Evolutionary conservation across 1,284 basidiomycete genomes (phyloP).

Genomic region (Marasmius sp.): DNA sequence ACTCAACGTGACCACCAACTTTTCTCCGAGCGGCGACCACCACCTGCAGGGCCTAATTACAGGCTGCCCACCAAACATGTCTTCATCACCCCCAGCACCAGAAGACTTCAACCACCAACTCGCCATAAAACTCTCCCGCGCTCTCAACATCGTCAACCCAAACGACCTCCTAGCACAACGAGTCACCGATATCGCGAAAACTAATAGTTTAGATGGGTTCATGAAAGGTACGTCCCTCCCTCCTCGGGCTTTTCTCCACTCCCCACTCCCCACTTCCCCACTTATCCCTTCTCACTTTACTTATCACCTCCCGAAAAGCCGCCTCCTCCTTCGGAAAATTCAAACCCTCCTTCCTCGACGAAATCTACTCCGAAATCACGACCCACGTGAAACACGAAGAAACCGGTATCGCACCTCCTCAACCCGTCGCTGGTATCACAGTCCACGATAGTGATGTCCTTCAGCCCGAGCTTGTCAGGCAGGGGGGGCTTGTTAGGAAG

Average conservation of each 20-base stretch:
- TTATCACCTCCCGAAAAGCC: too few relatives aligned
- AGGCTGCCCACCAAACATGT: not conserved
- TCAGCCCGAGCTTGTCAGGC: constrained; percentile 73
- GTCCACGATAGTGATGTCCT: constrained; percentile 82
- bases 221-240: constrained; percentile 48
- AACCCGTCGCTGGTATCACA: constrained; percentile 70
- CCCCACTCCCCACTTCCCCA: not conserved
- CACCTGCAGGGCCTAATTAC: not conserved
- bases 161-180: constrained; percentile 80
- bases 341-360: constrained; percentile 53
- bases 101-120: constrained; percentile 69
- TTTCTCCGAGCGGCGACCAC: too few relatives aligned
- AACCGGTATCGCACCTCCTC: constrained; percentile 49
- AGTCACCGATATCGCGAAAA: constrained; percentile 79
- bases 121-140: constrained; percentile 79
- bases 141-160: constrained; percentile 77
- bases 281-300: too few relatives aligned
- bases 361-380: constrained; percentile 52
- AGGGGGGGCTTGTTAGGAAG: constrained; percentile 72
- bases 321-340: constrained; percentile 87
- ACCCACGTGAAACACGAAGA: constrained; percentile 68
- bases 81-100: not conserved
- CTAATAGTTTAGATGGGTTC: constrained; percentile 65
- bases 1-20: not conserved
- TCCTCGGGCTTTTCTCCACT: too few relatives aligned